phyloP scores from a whole-genome alignment of 2,329 filamentous ascomycete genomes.

The Huntiella moniliformis region DNA sequence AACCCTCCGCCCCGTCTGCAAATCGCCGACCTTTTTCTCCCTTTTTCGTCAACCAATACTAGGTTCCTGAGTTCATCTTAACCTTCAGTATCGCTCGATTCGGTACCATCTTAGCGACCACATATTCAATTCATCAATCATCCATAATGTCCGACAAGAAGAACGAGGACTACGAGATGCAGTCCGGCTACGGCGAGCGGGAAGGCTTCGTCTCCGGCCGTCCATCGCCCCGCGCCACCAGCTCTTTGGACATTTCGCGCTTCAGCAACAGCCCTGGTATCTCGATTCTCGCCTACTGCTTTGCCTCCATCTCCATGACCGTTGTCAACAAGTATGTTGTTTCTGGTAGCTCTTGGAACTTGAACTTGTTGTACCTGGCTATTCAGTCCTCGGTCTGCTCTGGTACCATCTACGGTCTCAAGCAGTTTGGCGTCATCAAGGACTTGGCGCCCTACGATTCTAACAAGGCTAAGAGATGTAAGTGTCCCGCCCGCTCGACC shows the following conservation, averaged over 20 bases:
- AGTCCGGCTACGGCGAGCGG: conserved; percentile 39
- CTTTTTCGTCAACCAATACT: background rate
- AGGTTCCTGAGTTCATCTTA: background rate
- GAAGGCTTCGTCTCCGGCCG: conserved; percentile 26
- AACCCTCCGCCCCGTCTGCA: background rate
- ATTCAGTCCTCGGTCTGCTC: conserved; percentile 88
- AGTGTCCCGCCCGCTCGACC: conserved; percentile 17
- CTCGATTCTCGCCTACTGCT: conserved; percentile 78
- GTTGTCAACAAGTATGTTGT: conserved; percentile 99
- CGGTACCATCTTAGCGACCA: background rate
- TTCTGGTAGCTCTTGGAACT: conserved; percentile 76
- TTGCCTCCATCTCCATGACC: conserved; percentile 96
- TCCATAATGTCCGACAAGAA: conserved; percentile 65
- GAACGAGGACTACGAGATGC: conserved; percentile 61
- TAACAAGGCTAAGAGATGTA: conserved; percentile 86
- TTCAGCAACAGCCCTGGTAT: conserved; percentile 59
- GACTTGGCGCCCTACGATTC: conserved; percentile 66
- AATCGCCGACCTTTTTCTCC: background rate
- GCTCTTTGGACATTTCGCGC: conserved; percentile 22
- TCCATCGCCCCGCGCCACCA: conserved; percentile 15
- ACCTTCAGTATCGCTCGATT: background rate
- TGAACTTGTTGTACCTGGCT: conserved; percentile 87
- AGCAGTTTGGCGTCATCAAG: conserved; percentile 62
- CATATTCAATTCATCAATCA: background rate
- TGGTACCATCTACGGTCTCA: conserved; percentile 63